phyloP scores from a whole-genome alignment of 1,284 basidiomycete species.

The Vanrija pseudolonga region DNA sequence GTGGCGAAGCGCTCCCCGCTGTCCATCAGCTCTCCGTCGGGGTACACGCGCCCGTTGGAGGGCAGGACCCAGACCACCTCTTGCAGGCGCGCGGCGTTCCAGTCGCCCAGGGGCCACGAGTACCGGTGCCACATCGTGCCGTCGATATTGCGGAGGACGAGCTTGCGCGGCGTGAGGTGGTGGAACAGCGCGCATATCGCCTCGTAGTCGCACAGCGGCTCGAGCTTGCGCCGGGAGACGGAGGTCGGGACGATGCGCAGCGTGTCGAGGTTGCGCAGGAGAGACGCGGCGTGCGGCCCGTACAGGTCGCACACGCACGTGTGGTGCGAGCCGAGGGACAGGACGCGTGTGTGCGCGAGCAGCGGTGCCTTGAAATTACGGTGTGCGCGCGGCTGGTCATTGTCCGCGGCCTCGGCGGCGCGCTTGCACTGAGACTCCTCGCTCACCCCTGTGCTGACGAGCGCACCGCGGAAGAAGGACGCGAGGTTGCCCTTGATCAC shows the following conservation, averaged over 20 bases:
- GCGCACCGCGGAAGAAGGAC: too few relatives aligned
- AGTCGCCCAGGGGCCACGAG: neutral
- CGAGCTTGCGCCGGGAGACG: neutral
- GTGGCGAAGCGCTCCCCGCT: neutral
- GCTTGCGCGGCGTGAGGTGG: neutral
- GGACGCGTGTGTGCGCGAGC: neutral
- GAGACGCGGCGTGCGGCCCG: neutral
- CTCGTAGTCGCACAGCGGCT: neutral
- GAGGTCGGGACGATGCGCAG: neutral
- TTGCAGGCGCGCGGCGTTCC: neutral
- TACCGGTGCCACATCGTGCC: neutral
- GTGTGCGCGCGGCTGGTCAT: neutral
- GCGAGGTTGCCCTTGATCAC: too few relatives aligned
- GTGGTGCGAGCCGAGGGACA: conserved; percentile 1
- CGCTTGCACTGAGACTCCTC: too few relatives aligned
- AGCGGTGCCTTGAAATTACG: conserved; percentile 1
- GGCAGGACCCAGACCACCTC: neutral
- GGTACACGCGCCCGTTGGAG: neutral
- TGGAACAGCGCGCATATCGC: neutral
- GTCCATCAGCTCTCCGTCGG: neutral
- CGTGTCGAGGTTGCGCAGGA: neutral
- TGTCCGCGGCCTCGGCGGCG: too few relatives aligned
- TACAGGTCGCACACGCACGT: neutral
- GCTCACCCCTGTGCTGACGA: too few relatives aligned
- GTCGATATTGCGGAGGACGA: conserved; percentile 7